These are phyloP conservation scores for Hyaloperonospora brassicae DNA, from an alignment of 352 stramenopile species.

Conservation along the genomic window DNA sequence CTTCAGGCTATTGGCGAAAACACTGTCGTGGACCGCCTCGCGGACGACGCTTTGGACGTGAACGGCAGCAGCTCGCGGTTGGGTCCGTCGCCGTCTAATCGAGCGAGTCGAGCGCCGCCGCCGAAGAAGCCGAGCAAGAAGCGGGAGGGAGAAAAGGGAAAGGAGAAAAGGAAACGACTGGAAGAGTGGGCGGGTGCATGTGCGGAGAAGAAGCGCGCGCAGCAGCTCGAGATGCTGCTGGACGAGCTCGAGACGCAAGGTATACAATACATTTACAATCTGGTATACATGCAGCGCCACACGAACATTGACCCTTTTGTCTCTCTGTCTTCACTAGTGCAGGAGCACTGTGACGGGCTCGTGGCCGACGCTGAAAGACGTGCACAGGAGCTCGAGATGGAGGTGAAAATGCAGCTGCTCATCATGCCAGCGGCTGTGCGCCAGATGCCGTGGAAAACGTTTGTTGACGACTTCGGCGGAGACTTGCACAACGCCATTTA, in stretches of 20 bases:
- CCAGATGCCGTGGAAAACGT: constrained; percentile 72
- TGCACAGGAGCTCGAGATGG: constrained; percentile 57
- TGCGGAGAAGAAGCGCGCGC: constrained; percentile 37
- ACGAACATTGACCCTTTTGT: neutral
- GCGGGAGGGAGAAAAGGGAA: constrained; percentile 20
- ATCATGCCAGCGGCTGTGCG: constrained; percentile 62
- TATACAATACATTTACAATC: constrained; percentile 18
- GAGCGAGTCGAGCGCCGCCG: constrained; percentile 14
- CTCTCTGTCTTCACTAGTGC: constrained; percentile 27
- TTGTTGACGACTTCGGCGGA: constrained; percentile 70
- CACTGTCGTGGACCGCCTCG: constrained; percentile 38
- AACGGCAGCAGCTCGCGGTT: constrained; percentile 6
- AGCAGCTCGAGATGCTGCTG: constrained; percentile 36
- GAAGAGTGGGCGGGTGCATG: constrained; percentile 16
- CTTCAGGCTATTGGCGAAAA: constrained; percentile 61
- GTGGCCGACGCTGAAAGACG: constrained; percentile 43
- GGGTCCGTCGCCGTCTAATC: constrained; percentile 8
- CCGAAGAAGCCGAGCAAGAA: constrained; percentile 24
- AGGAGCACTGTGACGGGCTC: constrained; percentile 56
- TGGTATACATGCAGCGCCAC: neutral
- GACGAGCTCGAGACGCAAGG: constrained; percentile 58
- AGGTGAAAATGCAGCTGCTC: constrained; percentile 75
- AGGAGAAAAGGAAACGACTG: constrained; percentile 27
- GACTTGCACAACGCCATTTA: constrained; percentile 66
- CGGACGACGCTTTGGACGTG: constrained; percentile 12